Evolutionary conservation across 495 filamentous ascomycete species (phyloP).

Genomic region (Penicillium longicatenatum): DNA sequence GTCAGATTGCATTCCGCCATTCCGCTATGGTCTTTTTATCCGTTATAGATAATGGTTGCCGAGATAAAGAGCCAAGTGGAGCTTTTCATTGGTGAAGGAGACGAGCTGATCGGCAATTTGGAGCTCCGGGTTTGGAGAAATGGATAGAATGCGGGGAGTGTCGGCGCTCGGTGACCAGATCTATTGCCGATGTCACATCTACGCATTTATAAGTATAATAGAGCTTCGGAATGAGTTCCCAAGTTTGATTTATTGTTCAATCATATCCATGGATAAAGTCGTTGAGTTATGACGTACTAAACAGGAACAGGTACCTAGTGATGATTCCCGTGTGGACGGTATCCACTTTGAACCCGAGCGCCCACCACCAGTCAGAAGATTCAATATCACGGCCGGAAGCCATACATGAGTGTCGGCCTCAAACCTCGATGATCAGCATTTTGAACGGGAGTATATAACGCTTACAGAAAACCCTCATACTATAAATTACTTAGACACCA

Average conservation of each 20-base stretch:
- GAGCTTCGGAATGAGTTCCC: not conserved
- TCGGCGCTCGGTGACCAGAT: constrained; percentile 14
- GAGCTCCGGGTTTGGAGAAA: constrained; percentile 9
- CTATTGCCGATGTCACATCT: constrained; percentile 26
- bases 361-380: no score
- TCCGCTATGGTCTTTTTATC: not conserved
- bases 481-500: not conserved
- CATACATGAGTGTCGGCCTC: no score
- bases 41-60: constrained; percentile 17
- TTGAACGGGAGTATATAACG: no score
- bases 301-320: no score
- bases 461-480: not conserved
- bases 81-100: constrained; percentile 20
- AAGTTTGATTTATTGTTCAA: no score
- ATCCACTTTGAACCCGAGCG: no score
- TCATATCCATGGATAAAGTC: no score
- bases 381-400: no score
- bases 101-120: constrained; percentile 25
- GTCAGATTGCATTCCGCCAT: constrained; percentile 16
- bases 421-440: no score
- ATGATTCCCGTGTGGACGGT: no score
- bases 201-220: not conserved
- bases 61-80: constrained; percentile 19
- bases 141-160: constrained; percentile 20
- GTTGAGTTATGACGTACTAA: no score